Evolutionary conservation across 176 grass and related monocot genomes (phyloP).

Genomic region (Eragrostis nindensis): DNA sequence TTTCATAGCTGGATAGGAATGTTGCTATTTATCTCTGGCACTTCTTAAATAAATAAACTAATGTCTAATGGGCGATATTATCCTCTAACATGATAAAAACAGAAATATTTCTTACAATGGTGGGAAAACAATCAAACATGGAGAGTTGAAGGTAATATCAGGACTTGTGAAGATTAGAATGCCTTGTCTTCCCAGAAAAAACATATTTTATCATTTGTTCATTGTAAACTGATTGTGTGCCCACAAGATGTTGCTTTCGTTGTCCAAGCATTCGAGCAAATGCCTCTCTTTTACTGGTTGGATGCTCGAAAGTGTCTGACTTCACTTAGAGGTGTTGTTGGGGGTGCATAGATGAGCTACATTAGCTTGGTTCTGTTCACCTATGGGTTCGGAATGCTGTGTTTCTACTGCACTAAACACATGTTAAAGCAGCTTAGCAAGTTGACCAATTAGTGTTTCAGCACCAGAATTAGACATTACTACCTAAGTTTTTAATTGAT

Average conservation of each 20-base stretch:
- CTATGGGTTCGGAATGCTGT: constrained; percentile 1
- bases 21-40: constrained; percentile 24
- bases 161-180: constrained; percentile 1
- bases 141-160: background rate
- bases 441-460: background rate
- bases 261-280: constrained; percentile 9
- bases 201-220: background rate
- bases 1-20: background rate
- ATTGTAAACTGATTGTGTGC: background rate
- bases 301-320: background rate
- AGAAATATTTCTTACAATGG: background rate
- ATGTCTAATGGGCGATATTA: background rate
- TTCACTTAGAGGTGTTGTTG: constrained; percentile 32
- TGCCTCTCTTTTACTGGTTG: background rate
- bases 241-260: background rate
- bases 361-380: background rate
- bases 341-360: constrained; percentile 6
- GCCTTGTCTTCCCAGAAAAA: background rate
- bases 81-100: background rate
- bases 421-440: constrained; percentile 9
- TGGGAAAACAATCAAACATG: background rate
- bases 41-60: constrained; percentile 27
- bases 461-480: background rate
- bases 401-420: background rate
- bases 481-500: background rate